Conservation (phyloP, 1,139 yeast genomes). For the Geotrichum fermentans region DNA sequence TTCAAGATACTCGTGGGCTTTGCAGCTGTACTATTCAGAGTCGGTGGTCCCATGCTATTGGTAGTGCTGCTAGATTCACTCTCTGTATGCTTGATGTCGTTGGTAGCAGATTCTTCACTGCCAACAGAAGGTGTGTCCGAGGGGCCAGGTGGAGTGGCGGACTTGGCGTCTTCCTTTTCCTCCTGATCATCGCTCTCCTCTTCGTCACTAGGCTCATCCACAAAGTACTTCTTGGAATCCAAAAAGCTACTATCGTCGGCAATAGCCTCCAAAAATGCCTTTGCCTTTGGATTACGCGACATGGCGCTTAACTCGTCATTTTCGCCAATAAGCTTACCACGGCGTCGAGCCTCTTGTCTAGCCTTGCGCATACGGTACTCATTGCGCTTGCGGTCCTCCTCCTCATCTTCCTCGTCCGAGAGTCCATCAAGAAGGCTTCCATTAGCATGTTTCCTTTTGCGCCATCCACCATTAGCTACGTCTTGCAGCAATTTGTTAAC, state of each 20-base stretch:
- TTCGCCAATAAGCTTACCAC: slow-evolving; percentile 52
- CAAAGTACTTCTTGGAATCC: slow-evolving; percentile 14
- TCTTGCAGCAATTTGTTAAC: slow-evolving; percentile 75
- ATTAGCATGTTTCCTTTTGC: slow-evolving; percentile 55
- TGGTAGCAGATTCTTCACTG: background rate
- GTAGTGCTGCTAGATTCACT: background rate
- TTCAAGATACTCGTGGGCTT: background rate
- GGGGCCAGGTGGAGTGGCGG: background rate
- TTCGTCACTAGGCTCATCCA: slow-evolving; percentile 14
- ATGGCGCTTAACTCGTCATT: slow-evolving; percentile 50
- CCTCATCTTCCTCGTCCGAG: slow-evolving; percentile 61
- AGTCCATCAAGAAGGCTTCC: slow-evolving; percentile 58
- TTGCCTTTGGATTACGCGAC: slow-evolving; percentile 53
- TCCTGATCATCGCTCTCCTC: slow-evolving; percentile 33
- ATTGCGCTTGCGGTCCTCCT: slow-evolving; percentile 36
- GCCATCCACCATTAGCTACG: slow-evolving; percentile 73
- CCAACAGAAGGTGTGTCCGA: background rate
- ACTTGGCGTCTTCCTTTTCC: slow-evolving; percentile 3
- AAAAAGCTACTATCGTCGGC: slow-evolving; percentile 41
- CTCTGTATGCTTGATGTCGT: background rate
- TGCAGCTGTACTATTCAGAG: background rate
- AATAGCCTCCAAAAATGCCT: slow-evolving; percentile 70
- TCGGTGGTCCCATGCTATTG: slow-evolving; percentile 10
- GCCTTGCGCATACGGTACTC: slow-evolving; percentile 41
- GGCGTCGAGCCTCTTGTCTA: slow-evolving; percentile 52